These are phyloP conservation scores for Hanseniaspora meyeri DNA, from an alignment of 805 yeast species.

Conservation along the genomic window DNA sequence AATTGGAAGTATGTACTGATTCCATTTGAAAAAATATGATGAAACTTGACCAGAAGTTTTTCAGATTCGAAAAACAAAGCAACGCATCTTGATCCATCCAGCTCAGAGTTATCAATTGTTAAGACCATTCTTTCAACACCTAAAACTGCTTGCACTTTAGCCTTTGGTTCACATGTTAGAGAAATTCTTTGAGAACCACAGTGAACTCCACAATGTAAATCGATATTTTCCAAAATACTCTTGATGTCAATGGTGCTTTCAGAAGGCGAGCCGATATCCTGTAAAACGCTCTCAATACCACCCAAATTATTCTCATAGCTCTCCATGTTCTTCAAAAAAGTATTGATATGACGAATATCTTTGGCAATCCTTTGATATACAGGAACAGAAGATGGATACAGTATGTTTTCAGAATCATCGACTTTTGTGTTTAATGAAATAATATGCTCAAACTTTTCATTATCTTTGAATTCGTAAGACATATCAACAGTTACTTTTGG, in stretches of 20 bases:
- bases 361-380: slow-evolving; percentile 30
- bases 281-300: slow-evolving; percentile 31
- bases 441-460: slow-evolving; percentile 19
- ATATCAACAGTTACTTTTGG: slow-evolving; percentile 58
- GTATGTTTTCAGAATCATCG: slow-evolving; percentile 51
- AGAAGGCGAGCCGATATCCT: slow-evolving; percentile 14
- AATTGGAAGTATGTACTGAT: slow-evolving; percentile 63
- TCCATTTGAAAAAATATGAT: slow-evolving; percentile 84
- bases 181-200: slow-evolving; percentile 64
- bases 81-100: slow-evolving; percentile 31
- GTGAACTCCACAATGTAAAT: slow-evolving; percentile 48
- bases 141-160: slow-evolving; percentile 78
- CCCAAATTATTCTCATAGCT: slow-evolving; percentile 45
- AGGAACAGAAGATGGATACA: slow-evolving; percentile 70
- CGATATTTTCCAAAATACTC: slow-evolving; percentile 41
- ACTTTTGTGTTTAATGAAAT: slow-evolving; percentile 22
- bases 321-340: slow-evolving; percentile 13
- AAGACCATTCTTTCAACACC: slow-evolving; percentile 58
- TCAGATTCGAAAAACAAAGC: slow-evolving; percentile 38
- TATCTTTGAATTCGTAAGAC: slow-evolving; percentile 32
- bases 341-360: neutral
- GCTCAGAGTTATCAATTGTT: slow-evolving; percentile 40
- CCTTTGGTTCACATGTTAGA: slow-evolving; percentile 85
- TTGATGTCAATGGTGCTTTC: slow-evolving; percentile 29
- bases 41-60: slow-evolving; percentile 58